Percentiles rank a stretch among this genome's conserved stretches.
These are phyloP conservation scores for Ophiosphaerella narmari DNA, from an alignment of 2,329 filamentous ascomycete genomes.

Conservation along the genomic window DNA sequence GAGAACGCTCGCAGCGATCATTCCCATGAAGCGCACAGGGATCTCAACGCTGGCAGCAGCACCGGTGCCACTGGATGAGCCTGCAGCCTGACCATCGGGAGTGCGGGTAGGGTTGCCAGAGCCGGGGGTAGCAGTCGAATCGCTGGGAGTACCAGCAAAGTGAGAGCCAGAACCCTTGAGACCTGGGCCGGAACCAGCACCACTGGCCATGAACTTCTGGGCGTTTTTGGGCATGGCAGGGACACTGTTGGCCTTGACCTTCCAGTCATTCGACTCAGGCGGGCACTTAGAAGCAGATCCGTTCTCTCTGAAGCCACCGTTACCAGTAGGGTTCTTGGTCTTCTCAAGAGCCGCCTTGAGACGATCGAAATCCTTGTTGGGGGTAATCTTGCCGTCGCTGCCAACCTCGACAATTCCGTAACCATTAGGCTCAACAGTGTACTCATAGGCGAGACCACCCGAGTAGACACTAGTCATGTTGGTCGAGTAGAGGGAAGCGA, in stretches of 20 bases:
- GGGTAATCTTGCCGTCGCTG: conserved; percentile 57
- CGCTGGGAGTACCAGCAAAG: conserved; percentile 36
- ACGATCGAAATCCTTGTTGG: conserved; percentile 66
- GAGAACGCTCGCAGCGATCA: conserved; percentile 37
- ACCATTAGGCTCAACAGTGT: conserved; percentile 66
- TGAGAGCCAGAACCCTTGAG: conserved; percentile 55
- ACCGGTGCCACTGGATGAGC: conserved; percentile 14
- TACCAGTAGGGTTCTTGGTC: conserved; percentile 58
- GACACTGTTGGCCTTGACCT: conserved; percentile 56
- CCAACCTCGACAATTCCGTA: conserved; percentile 78
- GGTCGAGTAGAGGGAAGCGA: conserved; percentile 74
- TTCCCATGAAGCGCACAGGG: conserved; percentile 35
- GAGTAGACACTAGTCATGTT: conserved; percentile 92
- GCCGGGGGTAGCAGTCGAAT: conserved; percentile 32
- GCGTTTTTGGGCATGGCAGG: conserved; percentile 63
- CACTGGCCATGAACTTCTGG: conserved; percentile 59
- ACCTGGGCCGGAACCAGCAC: conserved; percentile 62
- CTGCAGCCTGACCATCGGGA: conserved; percentile 14
- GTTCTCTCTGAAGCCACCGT: conserved; percentile 62
- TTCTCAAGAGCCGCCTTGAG: conserved; percentile 57
- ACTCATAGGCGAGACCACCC: conserved; percentile 94
- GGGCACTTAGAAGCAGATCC: conserved; percentile 62
- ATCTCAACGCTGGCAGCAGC: conserved; percentile 30
- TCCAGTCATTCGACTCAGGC: conserved; percentile 58
- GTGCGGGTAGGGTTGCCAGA: conserved; percentile 35